These are phyloP conservation scores for Apiotrichum porosum DNA, from an alignment of 1,284 basidiomycete genomes.

Conservation along the genomic window DNA sequence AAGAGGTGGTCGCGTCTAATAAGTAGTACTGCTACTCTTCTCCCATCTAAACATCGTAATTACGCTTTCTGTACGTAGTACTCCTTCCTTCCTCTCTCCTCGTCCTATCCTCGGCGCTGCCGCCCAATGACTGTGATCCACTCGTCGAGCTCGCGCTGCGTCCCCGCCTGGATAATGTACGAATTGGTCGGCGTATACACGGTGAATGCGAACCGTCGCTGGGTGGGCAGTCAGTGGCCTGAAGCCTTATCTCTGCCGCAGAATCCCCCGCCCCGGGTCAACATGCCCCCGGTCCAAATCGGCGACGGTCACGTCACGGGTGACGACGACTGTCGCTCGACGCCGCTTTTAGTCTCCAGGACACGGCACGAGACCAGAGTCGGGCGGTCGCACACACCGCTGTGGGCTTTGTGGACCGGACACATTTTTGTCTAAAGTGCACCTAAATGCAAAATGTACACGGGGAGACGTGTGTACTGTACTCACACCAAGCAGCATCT, in stretches of 20 bases:
- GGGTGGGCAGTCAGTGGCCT: not conserved
- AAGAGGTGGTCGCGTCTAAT: no score
- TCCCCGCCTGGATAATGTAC: constrained; percentile 75
- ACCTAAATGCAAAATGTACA: no score
- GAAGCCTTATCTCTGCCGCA: no score
- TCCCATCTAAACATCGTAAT: constrained; percentile 5
- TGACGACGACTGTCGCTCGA: no score
- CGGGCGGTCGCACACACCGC: no score
- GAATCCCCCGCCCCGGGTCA: no score
- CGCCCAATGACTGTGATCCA: constrained; percentile 58
- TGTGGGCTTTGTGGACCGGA: not conserved
- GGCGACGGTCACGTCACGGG: not conserved
- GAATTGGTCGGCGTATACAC: constrained; percentile 85
- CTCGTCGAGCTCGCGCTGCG: constrained; percentile 69
- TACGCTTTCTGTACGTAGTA: no score
- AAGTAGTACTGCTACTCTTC: not conserved
- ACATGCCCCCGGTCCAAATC: no score
- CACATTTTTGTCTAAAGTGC: no score
- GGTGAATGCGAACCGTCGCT: constrained; percentile 80
- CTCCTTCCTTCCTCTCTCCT: not conserved
- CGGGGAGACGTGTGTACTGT: no score
- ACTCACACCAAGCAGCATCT: constrained; percentile 74
- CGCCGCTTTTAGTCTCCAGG: no score
- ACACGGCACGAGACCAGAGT: no score
- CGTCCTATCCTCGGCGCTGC: constrained; percentile 1